Conservation (phyloP, 202 grass and related monocot genomes). For the Dendrocalamus latiflorus region DNA sequence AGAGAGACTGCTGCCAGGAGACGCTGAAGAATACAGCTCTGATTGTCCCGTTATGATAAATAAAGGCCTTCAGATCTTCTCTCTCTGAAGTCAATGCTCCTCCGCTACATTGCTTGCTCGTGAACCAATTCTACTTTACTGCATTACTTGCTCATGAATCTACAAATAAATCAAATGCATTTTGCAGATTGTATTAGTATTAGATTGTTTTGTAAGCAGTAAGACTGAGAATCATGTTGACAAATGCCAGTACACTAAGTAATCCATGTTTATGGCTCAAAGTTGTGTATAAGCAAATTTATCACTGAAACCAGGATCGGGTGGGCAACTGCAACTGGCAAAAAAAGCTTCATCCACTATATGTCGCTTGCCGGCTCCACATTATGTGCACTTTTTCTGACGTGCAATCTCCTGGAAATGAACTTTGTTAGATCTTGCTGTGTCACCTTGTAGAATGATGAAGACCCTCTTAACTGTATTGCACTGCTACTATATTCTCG, state of each 20-base stretch:
- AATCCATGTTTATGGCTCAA: conserved; percentile 7
- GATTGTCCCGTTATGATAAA: neutral
- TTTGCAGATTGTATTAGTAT: conserved; percentile 23
- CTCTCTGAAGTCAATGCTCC: neutral
- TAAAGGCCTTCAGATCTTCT: conserved; percentile 13
- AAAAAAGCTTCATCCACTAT: neutral
- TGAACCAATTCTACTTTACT: neutral
- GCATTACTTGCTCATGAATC: neutral
- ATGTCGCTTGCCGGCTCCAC: neutral
- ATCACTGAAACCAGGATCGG: neutral
- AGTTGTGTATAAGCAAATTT: neutral
- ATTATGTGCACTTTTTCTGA: conserved; percentile 17
- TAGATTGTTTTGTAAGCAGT: conserved; percentile 4
- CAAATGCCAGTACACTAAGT: neutral
- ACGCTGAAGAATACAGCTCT: conserved; percentile 33
- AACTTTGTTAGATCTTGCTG: conserved; percentile 4
- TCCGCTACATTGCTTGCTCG: neutral
- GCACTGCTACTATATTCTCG: conserved; percentile 3
- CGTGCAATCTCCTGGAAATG: conserved; percentile 16
- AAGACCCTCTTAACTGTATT: conserved; percentile 16
- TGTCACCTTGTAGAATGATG: conserved; percentile 3
- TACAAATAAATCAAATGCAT: conserved; percentile 44
- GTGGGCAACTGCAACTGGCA: conserved; percentile 1
- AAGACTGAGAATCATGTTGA: conserved; percentile 1
- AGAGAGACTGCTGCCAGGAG: conserved; percentile 78